Base-by-base conservation (phyloP, 2,329 filamentous ascomycete species). In the Epichloe hybrida region DNA sequence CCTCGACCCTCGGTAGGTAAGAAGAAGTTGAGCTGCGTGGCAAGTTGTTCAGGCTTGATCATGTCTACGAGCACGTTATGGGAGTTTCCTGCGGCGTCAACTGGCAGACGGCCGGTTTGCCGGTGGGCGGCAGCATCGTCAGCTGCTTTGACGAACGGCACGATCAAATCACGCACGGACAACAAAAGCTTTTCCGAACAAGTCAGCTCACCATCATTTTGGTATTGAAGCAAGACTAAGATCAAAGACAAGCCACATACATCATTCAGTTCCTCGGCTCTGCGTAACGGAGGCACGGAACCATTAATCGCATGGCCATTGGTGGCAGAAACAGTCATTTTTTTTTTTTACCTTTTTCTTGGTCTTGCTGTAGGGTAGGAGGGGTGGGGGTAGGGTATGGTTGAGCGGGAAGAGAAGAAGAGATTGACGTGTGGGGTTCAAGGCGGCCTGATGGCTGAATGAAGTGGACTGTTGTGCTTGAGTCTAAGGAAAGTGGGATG, bases 131-230 rank as follows among this genome's bases (percentile, higher is more conserved):
- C 70, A 20, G 81, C 76, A 51, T 82, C 73, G 65, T 90, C 85
- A 40, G 86, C 83, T n/a, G 75, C 71, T 54, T 71, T 74, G 58
- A 91, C 80, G 64, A 85, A 89, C 0, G 83, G 81, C 20, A 88
- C 69, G 52, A 90, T 77, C 50, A 88, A 72, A 8, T 73, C 69
- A 65, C 83, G 78, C 46, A 90, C 77, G 3, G 83, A 77, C 50
- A 76, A 72, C 46, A 89, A 74, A 45, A 89, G 75, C 85, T 89
- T 23, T 39, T 38, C 9, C 21, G 12, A 40, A 38, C n/a, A 23
- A 23, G 47, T 49, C 38, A 52, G 51, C 27, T 20, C 12, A 34
- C 31, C 5, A 5, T 11, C 12, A 11, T 13, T 13, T 12, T 39
- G 13, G 27, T 9, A 27, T 13, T 11, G 9, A 40, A 37, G 27